Evolutionary conservation across 305 asterid genomes (phyloP), one percentile per base, ranked within the genome.

Genomic region (Nicotiana rustica): DNA sequence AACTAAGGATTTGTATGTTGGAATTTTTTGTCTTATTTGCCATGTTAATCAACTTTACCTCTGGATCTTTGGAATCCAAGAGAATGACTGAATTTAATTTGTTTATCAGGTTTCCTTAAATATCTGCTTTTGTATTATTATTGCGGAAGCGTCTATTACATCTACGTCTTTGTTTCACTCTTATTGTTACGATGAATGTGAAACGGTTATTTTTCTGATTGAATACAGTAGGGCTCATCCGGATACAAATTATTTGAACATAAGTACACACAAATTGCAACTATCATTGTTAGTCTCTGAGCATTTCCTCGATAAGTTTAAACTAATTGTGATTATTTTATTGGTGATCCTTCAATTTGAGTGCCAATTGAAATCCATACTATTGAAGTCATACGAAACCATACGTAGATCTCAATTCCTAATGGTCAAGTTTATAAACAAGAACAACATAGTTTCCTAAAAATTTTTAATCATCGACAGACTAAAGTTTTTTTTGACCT

Each of bases 1-100:
- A 73, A 61, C 55, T 73, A 0, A 49, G 79, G 44, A 73, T 73
- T 73, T 73, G 79, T 52, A 6, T 75, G 64, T 49, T 52, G 36
- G 36, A 73, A 49, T 25, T 49, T 3, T 41, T 21, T 73, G 64
- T 25, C 64, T 44, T 44, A 25, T 75, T 25, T 73, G 12, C 44
- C 79, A 19, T 47, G 13, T 14, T 47, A 49, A 49, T 73, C 15
- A 25, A 73, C 79, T 73, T 73, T 47, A 1, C 38, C 15, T 21
- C 7, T 13, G 13, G 15, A 19, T 73, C 79, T 0, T 3, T 73
- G 79, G 41, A 25, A 49, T 71, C 64, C 44, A 73, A 49, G 62
- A 4, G 47, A 31, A 76, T 25, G 66, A 31, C 65, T 29, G 80
- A 25, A 52, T 15, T 17, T 35, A 55, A 52, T 55, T 52, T 15